A percentile compares a stretch with the other conserved stretches of the same genome.
phyloP scores from a whole-genome alignment of 1,284 basidiomycete genomes.

The Ganoderma resinaceum region DNA sequence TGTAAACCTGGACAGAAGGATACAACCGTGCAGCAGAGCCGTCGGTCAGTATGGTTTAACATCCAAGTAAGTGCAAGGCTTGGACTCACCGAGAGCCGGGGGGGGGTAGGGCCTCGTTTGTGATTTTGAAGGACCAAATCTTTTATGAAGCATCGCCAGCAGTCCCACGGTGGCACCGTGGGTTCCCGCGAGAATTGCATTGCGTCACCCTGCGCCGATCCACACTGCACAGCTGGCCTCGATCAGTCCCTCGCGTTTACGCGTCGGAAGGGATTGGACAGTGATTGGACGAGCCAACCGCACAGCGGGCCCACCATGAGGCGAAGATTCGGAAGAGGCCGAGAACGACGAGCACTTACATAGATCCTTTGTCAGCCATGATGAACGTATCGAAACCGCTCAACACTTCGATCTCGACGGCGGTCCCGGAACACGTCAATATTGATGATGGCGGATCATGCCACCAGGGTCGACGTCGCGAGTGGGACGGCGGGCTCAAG shows the following conservation, averaged over 20 bases:
- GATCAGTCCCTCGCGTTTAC: background rate
- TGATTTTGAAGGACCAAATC: background rate
- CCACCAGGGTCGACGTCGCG: too few species aligned
- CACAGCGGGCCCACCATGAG: background rate
- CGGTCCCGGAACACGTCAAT: background rate
- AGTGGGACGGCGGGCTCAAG: background rate
- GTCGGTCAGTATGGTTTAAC: background rate
- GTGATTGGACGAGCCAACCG: background rate
- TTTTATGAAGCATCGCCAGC: background rate
- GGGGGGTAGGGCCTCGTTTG: background rate
- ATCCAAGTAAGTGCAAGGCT: background rate
- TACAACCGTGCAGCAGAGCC: background rate
- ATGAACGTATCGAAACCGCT: background rate
- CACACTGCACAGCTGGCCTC: background rate
- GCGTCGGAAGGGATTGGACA: background rate
- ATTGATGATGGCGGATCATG: background rate
- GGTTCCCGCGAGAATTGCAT: background rate
- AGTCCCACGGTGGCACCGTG: background rate
- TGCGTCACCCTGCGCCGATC: background rate
- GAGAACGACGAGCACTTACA: background rate
- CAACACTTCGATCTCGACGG: background rate
- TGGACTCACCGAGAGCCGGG: background rate
- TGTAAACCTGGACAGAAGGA: background rate
- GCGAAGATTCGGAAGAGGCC: background rate
- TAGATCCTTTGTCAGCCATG: background rate